Conservation (phyloP, 192 early-diverging fungal genomes). For the Oehlia diaphana region DNA sequence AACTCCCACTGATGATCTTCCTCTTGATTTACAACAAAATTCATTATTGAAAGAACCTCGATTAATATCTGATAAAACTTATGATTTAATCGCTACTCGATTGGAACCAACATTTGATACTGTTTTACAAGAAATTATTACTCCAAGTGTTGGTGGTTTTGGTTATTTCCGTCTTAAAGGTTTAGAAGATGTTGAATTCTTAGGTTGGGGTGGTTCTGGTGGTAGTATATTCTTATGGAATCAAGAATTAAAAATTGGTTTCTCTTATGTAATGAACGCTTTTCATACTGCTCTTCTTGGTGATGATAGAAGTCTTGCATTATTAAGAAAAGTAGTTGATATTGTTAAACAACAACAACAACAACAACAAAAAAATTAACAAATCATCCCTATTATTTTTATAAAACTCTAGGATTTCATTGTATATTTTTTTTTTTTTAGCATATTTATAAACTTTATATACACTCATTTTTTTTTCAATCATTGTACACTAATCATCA, state of each 20-base stretch:
- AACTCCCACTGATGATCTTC: slow-evolving; percentile 33
- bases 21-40: background rate
- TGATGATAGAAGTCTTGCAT: slow-evolving; percentile 52
- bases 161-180: slow-evolving; percentile 23
- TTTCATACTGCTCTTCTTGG: slow-evolving; percentile 51
- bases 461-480: too few species aligned
- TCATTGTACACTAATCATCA: too few species aligned
- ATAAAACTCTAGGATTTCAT: background rate
- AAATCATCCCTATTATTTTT: background rate
- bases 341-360: slow-evolving; percentile 26
- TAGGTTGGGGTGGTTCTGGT: slow-evolving; percentile 67
- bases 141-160: slow-evolving; percentile 46
- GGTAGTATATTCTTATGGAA: slow-evolving; percentile 61
- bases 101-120: slow-evolving; percentile 33
- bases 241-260: slow-evolving; percentile 52
- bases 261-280: slow-evolving; percentile 60
- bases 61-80: slow-evolving; percentile 34
- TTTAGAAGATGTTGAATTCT: slow-evolving; percentile 38
- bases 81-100: slow-evolving; percentile 24
- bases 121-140: slow-evolving; percentile 30
- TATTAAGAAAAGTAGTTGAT: slow-evolving; percentile 46
- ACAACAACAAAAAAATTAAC: too few species aligned
- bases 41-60: slow-evolving; percentile 4
- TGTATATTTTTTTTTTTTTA: background rate
- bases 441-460: too few species aligned